Conservation (phyloP, 2,329 filamentous ascomycete genomes). For the Mycogone perniciosa region DNA sequence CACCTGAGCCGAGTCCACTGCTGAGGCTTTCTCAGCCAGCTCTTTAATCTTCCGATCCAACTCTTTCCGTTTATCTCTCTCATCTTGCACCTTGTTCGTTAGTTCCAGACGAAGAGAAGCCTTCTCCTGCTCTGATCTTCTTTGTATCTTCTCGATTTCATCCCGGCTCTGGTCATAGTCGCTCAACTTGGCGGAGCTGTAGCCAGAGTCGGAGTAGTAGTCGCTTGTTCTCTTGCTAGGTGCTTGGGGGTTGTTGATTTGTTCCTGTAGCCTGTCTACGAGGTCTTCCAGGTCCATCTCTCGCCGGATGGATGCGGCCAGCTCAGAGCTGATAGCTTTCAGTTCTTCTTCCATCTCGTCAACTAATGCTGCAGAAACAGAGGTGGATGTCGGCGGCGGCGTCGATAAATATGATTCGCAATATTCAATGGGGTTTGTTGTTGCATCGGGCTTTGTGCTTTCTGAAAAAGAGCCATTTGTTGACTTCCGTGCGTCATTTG, state of each 20-base stretch:
- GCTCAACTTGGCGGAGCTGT: slow-evolving; percentile 73
- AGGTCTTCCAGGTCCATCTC: slow-evolving; percentile 97
- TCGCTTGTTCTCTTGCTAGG: slow-evolving; percentile 78
- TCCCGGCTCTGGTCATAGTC: slow-evolving; percentile 57
- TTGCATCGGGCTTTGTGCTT: slow-evolving; percentile 34
- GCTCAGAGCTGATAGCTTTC: slow-evolving; percentile 84
- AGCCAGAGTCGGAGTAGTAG: slow-evolving; percentile 95
- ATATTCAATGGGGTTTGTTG: slow-evolving; percentile 41
- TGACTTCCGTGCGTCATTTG: slow-evolving; percentile 27
- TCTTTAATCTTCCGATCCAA: slow-evolving; percentile 80
- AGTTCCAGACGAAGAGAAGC: slow-evolving; percentile 80
- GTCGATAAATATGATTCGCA: slow-evolving; percentile 47
- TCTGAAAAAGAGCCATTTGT: slow-evolving; percentile 26
- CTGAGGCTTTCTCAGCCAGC: slow-evolving; percentile 70
- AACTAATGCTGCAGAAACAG: slow-evolving; percentile 48
- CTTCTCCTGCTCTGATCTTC: slow-evolving; percentile 84
- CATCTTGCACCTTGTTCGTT: slow-evolving; percentile 80
- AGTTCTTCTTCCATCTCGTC: slow-evolving; percentile 92
- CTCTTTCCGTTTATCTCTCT: slow-evolving; percentile 65
- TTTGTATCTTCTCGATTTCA: slow-evolving; percentile 76
- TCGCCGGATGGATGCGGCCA: slow-evolving; percentile 85
- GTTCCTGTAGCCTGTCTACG: slow-evolving; percentile 79
- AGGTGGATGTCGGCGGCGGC: slow-evolving; percentile 33
- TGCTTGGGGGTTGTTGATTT: slow-evolving; percentile 53
- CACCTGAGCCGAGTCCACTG: slow-evolving; percentile 49